These are phyloP conservation scores for Hypoxylon cercidicola DNA, from an alignment of 495 filamentous ascomycete species.

Conservation along the genomic window DNA sequence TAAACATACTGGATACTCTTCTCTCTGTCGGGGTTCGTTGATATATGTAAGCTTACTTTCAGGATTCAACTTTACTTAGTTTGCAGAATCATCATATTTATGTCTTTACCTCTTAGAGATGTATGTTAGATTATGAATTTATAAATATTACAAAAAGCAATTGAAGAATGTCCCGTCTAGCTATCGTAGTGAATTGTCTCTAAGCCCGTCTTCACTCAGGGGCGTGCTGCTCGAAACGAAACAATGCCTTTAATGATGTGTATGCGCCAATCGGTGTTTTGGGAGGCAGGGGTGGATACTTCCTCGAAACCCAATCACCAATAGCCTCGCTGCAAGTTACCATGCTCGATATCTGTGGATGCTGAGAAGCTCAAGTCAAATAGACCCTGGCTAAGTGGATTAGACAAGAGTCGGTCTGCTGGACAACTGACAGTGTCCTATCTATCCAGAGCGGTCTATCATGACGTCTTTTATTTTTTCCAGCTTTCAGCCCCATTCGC, in stretches of 20 bases:
- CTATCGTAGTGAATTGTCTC: too few species aligned
- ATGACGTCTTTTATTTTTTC: slow-evolving; percentile 34
- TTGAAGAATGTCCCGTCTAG: too few species aligned
- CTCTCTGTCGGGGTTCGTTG: neutral
- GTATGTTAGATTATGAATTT: too few species aligned
- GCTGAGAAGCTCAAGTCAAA: too few species aligned
- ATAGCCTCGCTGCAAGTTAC: too few species aligned
- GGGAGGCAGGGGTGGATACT: neutral
- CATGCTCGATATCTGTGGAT: too few species aligned
- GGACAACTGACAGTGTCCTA: neutral
- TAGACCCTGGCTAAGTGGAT: too few species aligned
- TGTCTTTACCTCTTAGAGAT: too few species aligned
- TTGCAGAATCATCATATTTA: too few species aligned
- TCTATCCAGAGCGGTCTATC: neutral
- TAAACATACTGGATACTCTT: neutral
- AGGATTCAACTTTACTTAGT: neutral
- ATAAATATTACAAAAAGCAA: too few species aligned
- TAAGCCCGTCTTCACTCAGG: too few species aligned
- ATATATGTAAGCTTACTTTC: neutral
- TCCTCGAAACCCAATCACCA: too few species aligned
- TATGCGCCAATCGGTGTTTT: neutral
- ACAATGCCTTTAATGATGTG: neutral
- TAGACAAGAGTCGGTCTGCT: neutral
- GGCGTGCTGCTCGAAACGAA: neutral
- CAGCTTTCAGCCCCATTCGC: slow-evolving; percentile 35